These are phyloP conservation scores for Beauveria australis DNA, from an alignment of 2,329 filamentous ascomycete genomes.

Conservation along the genomic window DNA sequence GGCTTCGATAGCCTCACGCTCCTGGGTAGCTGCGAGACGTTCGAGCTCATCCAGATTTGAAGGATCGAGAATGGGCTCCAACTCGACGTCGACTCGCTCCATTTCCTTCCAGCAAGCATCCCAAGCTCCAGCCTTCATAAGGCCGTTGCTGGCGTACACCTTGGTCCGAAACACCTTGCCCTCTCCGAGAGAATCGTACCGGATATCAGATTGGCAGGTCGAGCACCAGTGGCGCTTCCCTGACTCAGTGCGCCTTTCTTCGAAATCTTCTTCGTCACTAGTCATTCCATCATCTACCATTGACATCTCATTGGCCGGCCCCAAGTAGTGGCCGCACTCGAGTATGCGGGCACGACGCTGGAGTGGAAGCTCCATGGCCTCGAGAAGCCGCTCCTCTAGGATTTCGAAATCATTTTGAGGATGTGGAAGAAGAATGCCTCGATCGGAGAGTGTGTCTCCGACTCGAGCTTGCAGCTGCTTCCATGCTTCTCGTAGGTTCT, in stretches of 20 bases:
- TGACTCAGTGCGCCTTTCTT: conserved; percentile 16
- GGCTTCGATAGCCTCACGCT: conserved; percentile 28
- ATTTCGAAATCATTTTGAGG: conserved; percentile 74
- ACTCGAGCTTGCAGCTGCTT: conserved; percentile 61
- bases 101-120: conserved; percentile 92
- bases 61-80: conserved; percentile 63
- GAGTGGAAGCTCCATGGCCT: conserved; percentile 63
- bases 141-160: conserved; percentile 87
- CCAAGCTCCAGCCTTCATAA: conserved; percentile 91
- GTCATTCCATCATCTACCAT: conserved; percentile 36
- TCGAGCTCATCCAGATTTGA: conserved; percentile 53
- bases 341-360: conserved; percentile 58
- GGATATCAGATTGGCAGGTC: conserved; percentile 48
- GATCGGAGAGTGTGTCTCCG: conserved; percentile 63
- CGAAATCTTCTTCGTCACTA: conserved; percentile 36
- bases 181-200: conserved; percentile 43
- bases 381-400: conserved; percentile 67
- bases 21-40: conserved; percentile 38
- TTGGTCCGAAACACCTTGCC: conserved; percentile 66
- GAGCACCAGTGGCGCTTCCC: conserved; percentile 46
- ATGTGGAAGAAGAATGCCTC: conserved; percentile 68
- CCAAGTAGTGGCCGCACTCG: conserved; percentile 69
- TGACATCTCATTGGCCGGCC: conserved; percentile 44
- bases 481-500: conserved; percentile 54
- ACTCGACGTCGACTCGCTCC: conserved; percentile 95